Base-by-base conservation (phyloP, 768 basidiomycete species). In the Pleurotus djamor region DNA sequence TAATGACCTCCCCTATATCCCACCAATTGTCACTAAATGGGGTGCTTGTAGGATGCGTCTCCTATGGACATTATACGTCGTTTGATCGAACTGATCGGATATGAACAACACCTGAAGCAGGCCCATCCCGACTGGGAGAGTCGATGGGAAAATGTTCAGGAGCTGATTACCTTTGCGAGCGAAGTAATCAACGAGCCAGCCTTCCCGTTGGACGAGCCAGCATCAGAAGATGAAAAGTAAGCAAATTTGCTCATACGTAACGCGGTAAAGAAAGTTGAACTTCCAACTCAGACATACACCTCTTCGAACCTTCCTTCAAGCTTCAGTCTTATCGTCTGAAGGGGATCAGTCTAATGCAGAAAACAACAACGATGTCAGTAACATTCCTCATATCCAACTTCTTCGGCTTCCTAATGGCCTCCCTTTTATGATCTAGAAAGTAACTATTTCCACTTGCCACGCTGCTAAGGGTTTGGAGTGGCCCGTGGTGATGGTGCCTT, bases 401-500 rank as follows among this genome's bases (percentile, higher is more conserved):
- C 47, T 16, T 59, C 48, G 28, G 10, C 36, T n/a, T 38, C 4
- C 13, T 38, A 45, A 5, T 32, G 41, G n/a, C 38, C 33, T 52
- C 5, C n/a, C 34, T 8, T 36, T 3, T 36, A 43, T 60, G 32
- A 59, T 45, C 13, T 48, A 92, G 89, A 91, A 88, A 81, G 92
- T 95, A 5, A 89, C 87, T 1, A 85, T 95, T 47, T 81, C 88
- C 1, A 96, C 94, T 0, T 92, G 93, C 57, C 94, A 96, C 73
- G 84, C 92, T 36, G 92, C 93, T 0, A 96, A 96, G 69, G 93
- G 94, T 0, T 75, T 95, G 6, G 94, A 96, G 71, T 96, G 93
- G 92, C 92, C 94, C 0, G 89, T 94, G 1, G 92, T 95, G 0
- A 87, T 95, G 61, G 76, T 92, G 16, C 89, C 89, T 21, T 83